These are phyloP conservation scores for Golubevia sp. DNA, from an alignment of 1,284 basidiomycete genomes.

Conservation along the genomic window DNA sequence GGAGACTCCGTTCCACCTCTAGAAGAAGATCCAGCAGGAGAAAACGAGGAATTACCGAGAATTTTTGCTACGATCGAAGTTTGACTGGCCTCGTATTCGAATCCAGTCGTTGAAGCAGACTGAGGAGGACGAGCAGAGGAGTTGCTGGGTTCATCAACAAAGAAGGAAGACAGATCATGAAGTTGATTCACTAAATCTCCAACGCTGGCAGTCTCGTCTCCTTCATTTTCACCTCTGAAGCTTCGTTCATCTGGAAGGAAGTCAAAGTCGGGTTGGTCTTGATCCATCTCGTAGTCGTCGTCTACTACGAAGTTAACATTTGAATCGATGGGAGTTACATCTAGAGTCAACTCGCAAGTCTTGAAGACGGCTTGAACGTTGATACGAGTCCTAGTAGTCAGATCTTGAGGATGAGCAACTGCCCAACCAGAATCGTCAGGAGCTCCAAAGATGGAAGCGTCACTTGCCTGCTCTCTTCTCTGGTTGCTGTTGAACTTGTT, in stretches of 20 bases:
- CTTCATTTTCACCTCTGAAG: conserved; percentile 13
- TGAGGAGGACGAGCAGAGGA: neutral
- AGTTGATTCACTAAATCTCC: conserved; percentile 53
- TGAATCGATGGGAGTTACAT: conserved; percentile 28
- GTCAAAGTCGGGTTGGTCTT: neutral
- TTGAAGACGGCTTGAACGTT: conserved; percentile 48
- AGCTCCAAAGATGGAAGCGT: conserved; percentile 40
- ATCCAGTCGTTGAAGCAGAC: neutral
- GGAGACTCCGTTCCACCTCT: too few species aligned
- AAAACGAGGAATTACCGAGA: too few species aligned
- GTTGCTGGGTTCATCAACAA: conserved; percentile 29
- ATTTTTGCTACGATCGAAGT: too few species aligned
- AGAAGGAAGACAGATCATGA: conserved; percentile 53
- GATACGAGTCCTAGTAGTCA: conserved; percentile 39
- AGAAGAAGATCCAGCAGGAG: too few species aligned
- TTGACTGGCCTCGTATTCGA: too few species aligned
- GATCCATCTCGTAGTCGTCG: conserved; percentile 24
- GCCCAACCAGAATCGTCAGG: conserved; percentile 51
- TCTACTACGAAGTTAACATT: conserved; percentile 49
- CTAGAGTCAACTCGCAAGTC: conserved; percentile 45
- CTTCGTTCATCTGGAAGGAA: neutral
- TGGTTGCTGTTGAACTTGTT: conserved; percentile 15
- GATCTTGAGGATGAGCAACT: conserved; percentile 43
- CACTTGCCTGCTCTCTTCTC: conserved; percentile 29
- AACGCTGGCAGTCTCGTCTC: conserved; percentile 19